Percentiles rank a stretch among this genome's conserved stretches.
These are phyloP conservation scores for Pseudocercospora eumusae DNA, from an alignment of 2,329 filamentous ascomycete species.

Conservation along the genomic window DNA sequence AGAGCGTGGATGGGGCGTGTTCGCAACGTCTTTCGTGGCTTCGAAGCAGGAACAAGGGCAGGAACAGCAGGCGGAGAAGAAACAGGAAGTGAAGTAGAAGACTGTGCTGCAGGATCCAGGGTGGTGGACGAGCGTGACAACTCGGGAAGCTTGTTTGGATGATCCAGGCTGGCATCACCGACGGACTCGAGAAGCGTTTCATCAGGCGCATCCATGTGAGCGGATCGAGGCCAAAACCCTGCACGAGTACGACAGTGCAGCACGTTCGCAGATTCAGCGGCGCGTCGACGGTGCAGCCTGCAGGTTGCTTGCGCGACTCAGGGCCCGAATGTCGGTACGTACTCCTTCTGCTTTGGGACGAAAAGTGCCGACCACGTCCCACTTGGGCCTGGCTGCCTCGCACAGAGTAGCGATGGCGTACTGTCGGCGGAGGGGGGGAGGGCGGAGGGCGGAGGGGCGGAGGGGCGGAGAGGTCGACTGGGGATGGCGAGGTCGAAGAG, in stretches of 20 bases:
- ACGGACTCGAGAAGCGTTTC: constrained; percentile 16
- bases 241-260: constrained; percentile 28
- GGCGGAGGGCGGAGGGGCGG: not conserved
- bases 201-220: constrained; percentile 29
- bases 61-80: too few species aligned
- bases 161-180: constrained; percentile 22
- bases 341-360: constrained; percentile 10
- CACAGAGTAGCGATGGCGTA: constrained; percentile 15
- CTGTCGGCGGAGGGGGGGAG: not conserved
- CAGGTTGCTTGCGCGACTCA: constrained; percentile 21
- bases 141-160: constrained; percentile 22
- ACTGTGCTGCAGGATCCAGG: constrained; percentile 17
- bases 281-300: not conserved
- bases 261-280: constrained; percentile 26
- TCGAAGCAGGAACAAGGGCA: constrained; percentile 11
- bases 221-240: constrained; percentile 19
- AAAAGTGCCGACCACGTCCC: not conserved
- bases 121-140: constrained; percentile 25
- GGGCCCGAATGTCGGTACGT: constrained; percentile 11
- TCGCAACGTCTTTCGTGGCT: constrained; percentile 28
- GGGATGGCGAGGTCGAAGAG: not conserved
- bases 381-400: constrained; percentile 12
- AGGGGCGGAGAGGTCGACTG: not conserved
- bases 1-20: constrained; percentile 23
- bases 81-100: constrained; percentile 8